phyloP scores from a whole-genome alignment of 768 basidiomycete species.

The Pleurotus eryngii region DNA sequence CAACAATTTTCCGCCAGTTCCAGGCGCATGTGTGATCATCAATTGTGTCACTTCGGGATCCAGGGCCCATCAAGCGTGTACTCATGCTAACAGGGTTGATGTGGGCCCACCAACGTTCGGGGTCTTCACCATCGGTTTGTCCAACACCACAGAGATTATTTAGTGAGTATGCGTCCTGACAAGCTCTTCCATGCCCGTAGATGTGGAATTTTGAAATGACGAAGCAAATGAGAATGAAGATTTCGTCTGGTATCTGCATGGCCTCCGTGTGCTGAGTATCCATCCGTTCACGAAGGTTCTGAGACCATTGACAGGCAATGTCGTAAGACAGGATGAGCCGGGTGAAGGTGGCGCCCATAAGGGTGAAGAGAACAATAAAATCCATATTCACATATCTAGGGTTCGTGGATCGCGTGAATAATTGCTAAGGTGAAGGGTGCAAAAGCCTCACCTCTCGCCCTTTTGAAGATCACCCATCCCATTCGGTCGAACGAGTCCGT shows the following conservation, averaged over 20 bases:
- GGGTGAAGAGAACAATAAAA: conserved; percentile 19
- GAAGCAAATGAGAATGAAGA: background rate
- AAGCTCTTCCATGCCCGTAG: too few relatives aligned
- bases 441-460: background rate
- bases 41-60: too few relatives aligned
- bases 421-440: too few relatives aligned
- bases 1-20: too few relatives aligned
- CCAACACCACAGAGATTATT: too few relatives aligned
- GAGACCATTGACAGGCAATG: conserved; percentile 25
- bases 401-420: too few relatives aligned
- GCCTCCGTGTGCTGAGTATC: background rate
- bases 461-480: conserved; percentile 3
- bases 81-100: too few relatives aligned
- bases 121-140: too few relatives aligned
- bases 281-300: conserved; percentile 16
- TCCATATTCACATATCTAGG: conserved; percentile 20
- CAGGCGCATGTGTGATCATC: too few relatives aligned
- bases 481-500: conserved; percentile 7
- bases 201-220: background rate
- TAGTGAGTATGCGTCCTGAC: too few relatives aligned
- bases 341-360: conserved; percentile 9
- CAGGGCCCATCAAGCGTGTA: too few relatives aligned
- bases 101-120: too few relatives aligned
- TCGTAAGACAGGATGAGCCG: conserved; percentile 21
- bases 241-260: background rate